Evolutionary conservation across 2,329 filamentous ascomycete genomes (phyloP).

Genomic region (Hypoxylon sp.): DNA sequence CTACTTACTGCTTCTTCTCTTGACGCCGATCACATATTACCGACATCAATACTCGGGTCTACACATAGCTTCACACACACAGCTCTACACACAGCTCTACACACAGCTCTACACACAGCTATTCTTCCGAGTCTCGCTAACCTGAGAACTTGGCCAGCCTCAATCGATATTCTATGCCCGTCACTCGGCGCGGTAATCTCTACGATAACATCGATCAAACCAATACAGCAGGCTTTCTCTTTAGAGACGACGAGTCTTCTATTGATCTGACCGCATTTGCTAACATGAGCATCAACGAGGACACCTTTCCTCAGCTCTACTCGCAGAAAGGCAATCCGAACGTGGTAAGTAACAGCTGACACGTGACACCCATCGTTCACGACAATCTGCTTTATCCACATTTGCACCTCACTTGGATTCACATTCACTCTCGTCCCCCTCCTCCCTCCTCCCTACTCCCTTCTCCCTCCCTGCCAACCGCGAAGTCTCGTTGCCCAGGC

Average conservation of each 20-base stretch:
- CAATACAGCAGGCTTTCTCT: conserved; percentile 85
- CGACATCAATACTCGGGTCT: neutral
- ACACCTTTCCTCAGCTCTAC: conserved; percentile 86
- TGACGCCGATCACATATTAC: neutral
- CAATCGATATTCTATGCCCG: conserved; percentile 94
- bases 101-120: neutral
- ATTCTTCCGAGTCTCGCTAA: conserved; percentile 21
- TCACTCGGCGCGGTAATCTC: conserved; percentile 73
- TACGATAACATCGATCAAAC: conserved; percentile 80
- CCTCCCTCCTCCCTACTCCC: neutral
- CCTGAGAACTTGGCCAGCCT: conserved; percentile 58
- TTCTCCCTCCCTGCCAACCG: too few species aligned
- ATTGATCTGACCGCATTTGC: conserved; percentile 74
- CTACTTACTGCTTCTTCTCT: too few species aligned
- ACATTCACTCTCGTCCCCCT: neutral
- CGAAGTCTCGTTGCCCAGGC: too few species aligned
- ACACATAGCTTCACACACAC: neutral
- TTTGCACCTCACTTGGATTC: conserved; percentile 4
- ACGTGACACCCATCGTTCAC: neutral
- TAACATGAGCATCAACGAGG: conserved; percentile 76
- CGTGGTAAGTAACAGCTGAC: conserved; percentile 52
- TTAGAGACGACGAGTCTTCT: conserved; percentile 75
- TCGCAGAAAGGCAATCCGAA: conserved; percentile 62
- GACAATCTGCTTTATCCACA: neutral
- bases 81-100: neutral